Percentiles rank a stretch among this genome's conserved stretches.
phyloP scores from a whole-genome alignment of 345 rosid species.

The Citrus mangshanensis region DNA sequence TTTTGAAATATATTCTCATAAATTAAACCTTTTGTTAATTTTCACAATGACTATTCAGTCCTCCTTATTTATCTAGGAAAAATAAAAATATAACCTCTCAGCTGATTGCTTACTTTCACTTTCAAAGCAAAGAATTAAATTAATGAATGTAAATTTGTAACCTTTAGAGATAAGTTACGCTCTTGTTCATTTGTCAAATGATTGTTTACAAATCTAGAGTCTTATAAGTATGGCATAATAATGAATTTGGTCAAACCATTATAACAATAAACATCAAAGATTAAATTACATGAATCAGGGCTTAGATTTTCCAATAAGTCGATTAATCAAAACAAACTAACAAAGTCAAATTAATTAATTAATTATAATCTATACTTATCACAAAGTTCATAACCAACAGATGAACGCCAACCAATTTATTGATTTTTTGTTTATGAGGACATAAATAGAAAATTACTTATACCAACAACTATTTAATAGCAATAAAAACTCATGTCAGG shows the following conservation, averaged over 20 bases:
- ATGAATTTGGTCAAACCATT: slow-evolving; percentile 4
- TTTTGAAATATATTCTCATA: too few relatives aligned
- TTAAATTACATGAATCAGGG: slow-evolving; percentile 6
- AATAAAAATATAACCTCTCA: too few relatives aligned
- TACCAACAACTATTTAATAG: background rate
- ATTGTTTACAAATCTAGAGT: background rate
- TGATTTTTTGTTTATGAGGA: too few relatives aligned
- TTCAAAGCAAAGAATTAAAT: too few relatives aligned
- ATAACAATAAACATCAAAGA: background rate
- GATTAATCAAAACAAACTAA: background rate
- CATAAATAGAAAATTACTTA: background rate
- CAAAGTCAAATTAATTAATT: background rate
- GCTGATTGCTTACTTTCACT: too few relatives aligned
- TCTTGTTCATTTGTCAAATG: background rate
- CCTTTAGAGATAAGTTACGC: background rate
- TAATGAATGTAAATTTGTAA: background rate
- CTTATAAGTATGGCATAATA: background rate
- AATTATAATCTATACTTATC: background rate
- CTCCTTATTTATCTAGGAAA: too few relatives aligned
- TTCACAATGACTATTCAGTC: too few relatives aligned
- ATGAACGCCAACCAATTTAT: too few relatives aligned
- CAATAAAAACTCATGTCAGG: background rate
- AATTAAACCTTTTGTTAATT: too few relatives aligned
- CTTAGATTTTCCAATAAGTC: slow-evolving; percentile 6
- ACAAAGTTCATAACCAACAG: background rate